Percentiles rank a stretch among this genome's conserved stretches.
Conservation (phyloP, 108 stramenopile genomes). For the Conticribra guillardii region DNA sequence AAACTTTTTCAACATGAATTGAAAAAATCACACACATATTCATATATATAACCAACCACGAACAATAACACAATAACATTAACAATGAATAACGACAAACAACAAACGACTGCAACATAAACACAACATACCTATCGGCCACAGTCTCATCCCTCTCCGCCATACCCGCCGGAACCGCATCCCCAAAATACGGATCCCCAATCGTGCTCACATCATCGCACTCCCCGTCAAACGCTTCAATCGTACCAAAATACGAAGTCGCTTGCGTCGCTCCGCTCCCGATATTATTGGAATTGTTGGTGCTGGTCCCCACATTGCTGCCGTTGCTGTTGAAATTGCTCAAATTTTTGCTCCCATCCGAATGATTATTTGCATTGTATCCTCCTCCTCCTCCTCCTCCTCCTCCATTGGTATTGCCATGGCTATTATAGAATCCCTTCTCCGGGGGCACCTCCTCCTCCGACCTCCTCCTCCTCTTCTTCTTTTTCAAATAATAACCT, state of each 20-base stretch:
- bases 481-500: constrained; percentile 9
- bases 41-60: no score
- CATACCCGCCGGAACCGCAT: constrained; percentile 44
- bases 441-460: constrained; percentile 5
- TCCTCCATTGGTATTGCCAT: neutral
- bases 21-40: no score
- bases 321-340: neutral
- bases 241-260: constrained; percentile 47
- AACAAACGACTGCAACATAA: no score
- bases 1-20: no score
- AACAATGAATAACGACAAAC: no score
- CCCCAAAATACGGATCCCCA: constrained; percentile 81
- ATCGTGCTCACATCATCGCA: constrained; percentile 85
- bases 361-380: no score
- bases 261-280: neutral
- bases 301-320: constrained; percentile 5
- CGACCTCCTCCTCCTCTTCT: neutral
- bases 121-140: constrained; percentile 26
- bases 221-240: constrained; percentile 53
- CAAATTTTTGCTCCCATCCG: no score
- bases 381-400: no score
- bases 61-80: no score
- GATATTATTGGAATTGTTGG: neutral
- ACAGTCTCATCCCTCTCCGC: constrained; percentile 41
- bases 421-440: neutral